Evolutionary conservation across 148 eudicot species (phyloP), one percentile per base, ranked within the genome.

Genomic region (Nepenthes gracilis): DNA sequence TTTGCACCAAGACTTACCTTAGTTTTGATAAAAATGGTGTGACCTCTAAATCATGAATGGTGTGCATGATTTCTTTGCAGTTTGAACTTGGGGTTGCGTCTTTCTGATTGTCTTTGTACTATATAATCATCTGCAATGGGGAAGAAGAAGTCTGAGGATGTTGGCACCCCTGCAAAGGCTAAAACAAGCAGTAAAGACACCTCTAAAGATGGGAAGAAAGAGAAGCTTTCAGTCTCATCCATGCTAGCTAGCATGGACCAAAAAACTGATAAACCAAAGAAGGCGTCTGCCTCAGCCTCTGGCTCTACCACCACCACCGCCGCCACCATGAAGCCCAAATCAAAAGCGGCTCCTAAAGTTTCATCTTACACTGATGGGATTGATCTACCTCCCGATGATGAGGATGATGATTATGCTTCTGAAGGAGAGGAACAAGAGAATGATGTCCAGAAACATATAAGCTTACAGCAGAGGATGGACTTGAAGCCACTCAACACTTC

Each of bases 301-400:
- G 61, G 50, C 33, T 23, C 23, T 23, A 23, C 23, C 23, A 23
- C 23, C 23, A 23, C 23, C 23, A 23, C 23, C 23, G 0, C 23
- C 23, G 0, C 23, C 23, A 23, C 23, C 23, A 23, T 23, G 23
- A 77, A 75, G 63, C 62, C 82, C 23, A 82, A 82, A 59, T 33
- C 83, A n/a, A 78, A 75, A 68, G 64, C 76, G 11, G 72, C 77
- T 66, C 70, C 75, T 33, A 73, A 73, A 68, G 58, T 11, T 36
- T 63, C 79, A 11, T 65, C 83, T 49, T 82, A 82, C 54, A 71
- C 62, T 43, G 86, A 71, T 45, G 83, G 73, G 32, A 73, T 82
- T n/a, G 86, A 82, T 76, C 86, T 82, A 51, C 86, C 86, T 33
- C 80, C 86, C 48, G 83, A 78, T 69, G 82, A 73, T 3, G 80